Percentiles rank a stretch among this genome's conserved stretches.
Evolutionary conservation across 208 protist species (phyloP).

Genomic region (Leishmania lainsoni): DNA sequence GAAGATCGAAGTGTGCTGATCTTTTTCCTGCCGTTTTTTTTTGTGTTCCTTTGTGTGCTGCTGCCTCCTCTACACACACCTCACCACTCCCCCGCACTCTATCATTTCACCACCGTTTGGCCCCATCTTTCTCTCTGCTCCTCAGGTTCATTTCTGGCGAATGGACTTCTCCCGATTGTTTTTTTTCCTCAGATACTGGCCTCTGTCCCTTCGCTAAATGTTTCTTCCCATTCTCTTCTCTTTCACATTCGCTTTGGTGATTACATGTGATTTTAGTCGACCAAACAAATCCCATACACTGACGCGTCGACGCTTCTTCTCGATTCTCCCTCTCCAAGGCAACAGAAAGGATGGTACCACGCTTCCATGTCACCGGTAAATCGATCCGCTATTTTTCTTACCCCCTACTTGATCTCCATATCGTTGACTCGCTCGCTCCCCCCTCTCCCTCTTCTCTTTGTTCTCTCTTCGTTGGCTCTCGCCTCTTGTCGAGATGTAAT

Average conservation of each 20-base stretch:
- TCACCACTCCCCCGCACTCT: no score
- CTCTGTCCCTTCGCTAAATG: no score
- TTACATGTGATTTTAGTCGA: background rate
- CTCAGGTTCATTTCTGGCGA: no score
- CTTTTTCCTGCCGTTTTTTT: no score
- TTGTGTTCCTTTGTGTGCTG: no score
- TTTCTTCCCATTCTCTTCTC: background rate
- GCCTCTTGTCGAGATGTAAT: background rate
- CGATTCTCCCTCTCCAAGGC: background rate
- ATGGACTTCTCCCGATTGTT: no score
- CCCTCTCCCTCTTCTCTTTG: background rate
- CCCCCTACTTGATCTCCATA: background rate
- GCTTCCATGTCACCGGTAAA: background rate
- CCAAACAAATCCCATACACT: background rate
- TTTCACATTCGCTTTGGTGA: background rate
- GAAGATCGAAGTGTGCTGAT: no score
- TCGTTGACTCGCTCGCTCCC: background rate
- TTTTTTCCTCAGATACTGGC: no score
- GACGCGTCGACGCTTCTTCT: background rate
- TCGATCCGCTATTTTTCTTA: background rate
- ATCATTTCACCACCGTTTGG: no score
- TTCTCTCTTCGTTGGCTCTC: background rate
- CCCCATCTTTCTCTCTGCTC: no score
- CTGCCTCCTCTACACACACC: no score
- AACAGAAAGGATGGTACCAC: background rate